Evolutionary conservation across 2,329 filamentous ascomycete genomes (phyloP).

Genomic region (Calycina herbarum): DNA sequence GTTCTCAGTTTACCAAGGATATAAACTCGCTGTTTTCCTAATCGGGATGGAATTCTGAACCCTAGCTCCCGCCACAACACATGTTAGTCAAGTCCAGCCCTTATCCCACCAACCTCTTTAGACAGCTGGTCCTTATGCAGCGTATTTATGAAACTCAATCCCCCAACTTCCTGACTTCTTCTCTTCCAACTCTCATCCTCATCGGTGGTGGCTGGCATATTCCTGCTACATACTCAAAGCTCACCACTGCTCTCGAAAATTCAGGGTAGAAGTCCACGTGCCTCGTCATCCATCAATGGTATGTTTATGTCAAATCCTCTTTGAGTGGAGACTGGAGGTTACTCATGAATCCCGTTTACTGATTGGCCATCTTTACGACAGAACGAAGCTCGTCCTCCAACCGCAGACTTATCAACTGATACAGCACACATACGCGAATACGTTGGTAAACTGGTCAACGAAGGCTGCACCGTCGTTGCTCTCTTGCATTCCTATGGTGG

Average conservation of each 20-base stretch:
- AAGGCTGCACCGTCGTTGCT: conserved; percentile 12
- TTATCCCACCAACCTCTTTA: too few species aligned
- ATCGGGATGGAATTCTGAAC: too few species aligned
- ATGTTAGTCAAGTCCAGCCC: too few species aligned
- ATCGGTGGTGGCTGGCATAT: conserved; percentile 18
- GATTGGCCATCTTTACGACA: neutral
- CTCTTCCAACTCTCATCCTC: conserved; percentile 10
- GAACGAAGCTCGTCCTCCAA: conserved; percentile 15
- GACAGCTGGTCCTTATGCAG: too few species aligned
- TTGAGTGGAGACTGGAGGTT: too few species aligned
- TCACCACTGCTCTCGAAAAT: conserved; percentile 12
- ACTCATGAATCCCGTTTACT: neutral
- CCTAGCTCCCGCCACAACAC: too few species aligned
- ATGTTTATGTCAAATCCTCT: neutral
- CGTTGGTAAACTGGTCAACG: conserved; percentile 7
- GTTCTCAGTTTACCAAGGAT: too few species aligned
- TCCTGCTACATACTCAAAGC: conserved; percentile 16
- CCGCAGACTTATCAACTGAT: conserved; percentile 16
- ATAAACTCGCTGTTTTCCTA: too few species aligned
- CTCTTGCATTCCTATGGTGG: conserved; percentile 23
- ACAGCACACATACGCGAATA: conserved; percentile 13
- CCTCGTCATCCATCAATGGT: conserved; percentile 16
- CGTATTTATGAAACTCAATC: too few species aligned
- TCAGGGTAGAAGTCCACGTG: conserved; percentile 17
- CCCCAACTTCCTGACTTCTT: neutral